phyloP scores from a whole-genome alignment of 495 filamentous ascomycete genomes.

The Lophiostoma macrostomum region DNA sequence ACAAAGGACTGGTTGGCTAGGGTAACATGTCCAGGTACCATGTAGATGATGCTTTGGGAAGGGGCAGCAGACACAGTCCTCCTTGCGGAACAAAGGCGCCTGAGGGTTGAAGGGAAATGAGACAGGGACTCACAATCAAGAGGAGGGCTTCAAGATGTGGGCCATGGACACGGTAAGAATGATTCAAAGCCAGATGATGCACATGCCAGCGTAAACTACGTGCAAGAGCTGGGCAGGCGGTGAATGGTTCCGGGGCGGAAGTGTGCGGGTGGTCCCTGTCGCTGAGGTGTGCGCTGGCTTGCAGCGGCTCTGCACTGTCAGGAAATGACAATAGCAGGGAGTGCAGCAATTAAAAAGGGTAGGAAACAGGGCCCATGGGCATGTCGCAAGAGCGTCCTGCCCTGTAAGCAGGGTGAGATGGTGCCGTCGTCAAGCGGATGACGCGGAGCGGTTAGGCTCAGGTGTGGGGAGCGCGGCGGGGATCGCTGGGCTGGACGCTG shows the following conservation, averaged over 20 bases:
- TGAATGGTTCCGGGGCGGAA: slow-evolving; percentile 15
- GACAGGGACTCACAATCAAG: slow-evolving; percentile 29
- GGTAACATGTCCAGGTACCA: slow-evolving; percentile 24
- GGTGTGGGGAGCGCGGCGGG: slow-evolving; percentile 3
- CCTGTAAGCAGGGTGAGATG: slow-evolving; percentile 16
- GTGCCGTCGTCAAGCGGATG: slow-evolving; percentile 12
- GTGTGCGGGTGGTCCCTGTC: slow-evolving; percentile 25
- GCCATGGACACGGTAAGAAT: slow-evolving; percentile 7
- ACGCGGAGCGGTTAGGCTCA: slow-evolving; percentile 4
- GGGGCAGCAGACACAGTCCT: slow-evolving; percentile 10
- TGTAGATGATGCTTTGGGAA: slow-evolving; percentile 28
- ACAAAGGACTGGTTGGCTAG: slow-evolving; percentile 28
- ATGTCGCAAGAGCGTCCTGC: slow-evolving; percentile 1
- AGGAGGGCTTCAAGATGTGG: slow-evolving; percentile 3
- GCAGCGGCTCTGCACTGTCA: slow-evolving; percentile 5
- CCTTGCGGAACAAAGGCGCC: slow-evolving; percentile 30
- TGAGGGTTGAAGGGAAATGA: slow-evolving; percentile 12
- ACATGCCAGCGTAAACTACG: slow-evolving; percentile 21
- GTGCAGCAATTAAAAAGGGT: slow-evolving; percentile 14
- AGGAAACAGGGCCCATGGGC: slow-evolving; percentile 23
- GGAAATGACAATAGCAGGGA: slow-evolving; percentile 6
- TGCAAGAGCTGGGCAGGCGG: no score
- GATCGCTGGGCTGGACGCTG: neutral
- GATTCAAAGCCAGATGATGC: slow-evolving; percentile 15
- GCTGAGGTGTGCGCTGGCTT: slow-evolving; percentile 22